Evolutionary conservation across 768 basidiomycete genomes (phyloP).

Genomic region (Leccinellum albellum): DNA sequence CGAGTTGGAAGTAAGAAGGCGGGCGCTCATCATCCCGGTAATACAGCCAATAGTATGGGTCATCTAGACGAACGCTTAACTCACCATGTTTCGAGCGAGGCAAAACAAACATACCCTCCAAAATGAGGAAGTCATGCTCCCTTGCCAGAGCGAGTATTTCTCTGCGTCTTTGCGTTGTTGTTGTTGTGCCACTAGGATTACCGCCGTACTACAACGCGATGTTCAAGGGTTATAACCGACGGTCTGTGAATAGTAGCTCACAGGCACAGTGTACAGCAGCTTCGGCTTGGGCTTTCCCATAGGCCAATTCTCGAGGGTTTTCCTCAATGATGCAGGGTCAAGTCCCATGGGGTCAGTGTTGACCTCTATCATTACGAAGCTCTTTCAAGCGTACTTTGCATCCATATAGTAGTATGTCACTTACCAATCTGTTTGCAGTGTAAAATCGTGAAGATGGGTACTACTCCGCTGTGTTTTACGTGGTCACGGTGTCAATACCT

Average conservation of each 20-base stretch:
- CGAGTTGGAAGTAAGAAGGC: constrained; percentile 10
- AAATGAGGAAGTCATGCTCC: constrained; percentile 68
- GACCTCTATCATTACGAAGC: constrained; percentile 47
- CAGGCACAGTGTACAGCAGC: constrained; percentile 71
- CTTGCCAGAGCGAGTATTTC: constrained; percentile 62
- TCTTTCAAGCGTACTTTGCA: background rate
- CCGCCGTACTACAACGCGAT: constrained; percentile 54
- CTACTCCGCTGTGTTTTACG: constrained; percentile 45
- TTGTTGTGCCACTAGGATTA: constrained; percentile 77
- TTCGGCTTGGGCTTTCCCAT: constrained; percentile 61
- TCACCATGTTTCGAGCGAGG: background rate
- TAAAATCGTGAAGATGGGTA: constrained; percentile 53
- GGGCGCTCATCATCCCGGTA: constrained; percentile 52
- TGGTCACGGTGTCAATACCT: background rate
- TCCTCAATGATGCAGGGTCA: constrained; percentile 50
- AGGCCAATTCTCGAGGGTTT: constrained; percentile 67
- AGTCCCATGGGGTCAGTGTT: constrained; percentile 68
- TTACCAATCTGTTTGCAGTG: constrained; percentile 52
- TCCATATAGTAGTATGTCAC: constrained; percentile 5
- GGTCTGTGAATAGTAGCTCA: constrained; percentile 23
- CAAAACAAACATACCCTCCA: constrained; percentile 54
- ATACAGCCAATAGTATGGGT: constrained; percentile 67
- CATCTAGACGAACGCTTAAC: constrained; percentile 40
- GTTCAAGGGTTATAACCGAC: background rate
- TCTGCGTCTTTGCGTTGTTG: constrained; percentile 56